Base-by-base conservation (phyloP, 139 green algal genomes). In the Picochlorum sp. region DNA sequence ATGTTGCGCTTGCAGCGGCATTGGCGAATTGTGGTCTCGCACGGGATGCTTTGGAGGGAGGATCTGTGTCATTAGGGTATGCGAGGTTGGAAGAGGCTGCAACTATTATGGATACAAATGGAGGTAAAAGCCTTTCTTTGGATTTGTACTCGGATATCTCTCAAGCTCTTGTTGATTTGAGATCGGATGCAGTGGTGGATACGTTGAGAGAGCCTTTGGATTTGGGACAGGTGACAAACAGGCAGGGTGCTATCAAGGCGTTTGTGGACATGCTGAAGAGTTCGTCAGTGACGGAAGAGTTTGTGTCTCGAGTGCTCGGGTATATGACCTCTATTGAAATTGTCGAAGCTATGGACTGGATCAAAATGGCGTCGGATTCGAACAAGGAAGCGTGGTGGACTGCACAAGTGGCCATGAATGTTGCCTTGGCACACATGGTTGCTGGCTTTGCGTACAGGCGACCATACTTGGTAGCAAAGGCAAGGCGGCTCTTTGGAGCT, bases 1-100 rank as follows among this genome's bases (percentile, higher is more conserved):
- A 88, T 50, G 67, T 88, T 26, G 69, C 70, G 38, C 52, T 88
- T 15, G 67, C 77, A 38, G 77, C 85, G 45, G 75, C 78, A 3
- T 70, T 88, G 3, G 77, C 82, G 7, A 78, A 88, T 49, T 82
- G 78, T 30, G 69, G 71, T 13, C 69, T 84, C 38, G 82, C 82
- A 4, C 54, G 69, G 21, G 51, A 75, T 6, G 66, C 60, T 8
- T 62, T 83, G 15, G 60, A 64, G 20, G 21, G 14, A 26, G 45
- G 31, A 50, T 57, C 70, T 49, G 28, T 62, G 2, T 49, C 69
- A 4, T 26, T 70, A 31, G 77, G 64, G 6, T 79, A 60, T 56
- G 65, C 74, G 6, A 64, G 60, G 4, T 51, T 91, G 65, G 77
- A 85, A 58, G 83, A 85, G 37, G 83, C 85, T 6, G 73, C 90